Percentiles rank a stretch among this genome's conserved stretches.
phyloP scores from a whole-genome alignment of 306 rosid genomes.

The Canavalia ensiformis region DNA sequence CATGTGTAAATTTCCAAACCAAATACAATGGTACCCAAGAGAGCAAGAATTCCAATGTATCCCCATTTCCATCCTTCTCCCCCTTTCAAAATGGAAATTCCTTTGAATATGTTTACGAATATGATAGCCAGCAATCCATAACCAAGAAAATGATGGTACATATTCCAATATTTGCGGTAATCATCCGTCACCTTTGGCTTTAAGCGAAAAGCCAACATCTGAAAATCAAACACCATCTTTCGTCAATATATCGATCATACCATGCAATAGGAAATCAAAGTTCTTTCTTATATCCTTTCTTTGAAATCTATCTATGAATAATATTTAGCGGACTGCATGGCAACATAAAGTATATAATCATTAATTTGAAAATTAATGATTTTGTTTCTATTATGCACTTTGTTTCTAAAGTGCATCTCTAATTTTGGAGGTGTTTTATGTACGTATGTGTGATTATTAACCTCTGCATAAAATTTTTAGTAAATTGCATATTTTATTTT shows the following conservation, averaged over 20 bases:
- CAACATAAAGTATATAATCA: no score
- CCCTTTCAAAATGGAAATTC: constrained; percentile 71
- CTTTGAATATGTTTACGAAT: constrained; percentile 71
- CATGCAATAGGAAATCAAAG: neutral
- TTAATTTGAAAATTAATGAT: no score
- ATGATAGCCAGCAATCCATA: constrained; percentile 64
- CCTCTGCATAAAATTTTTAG: no score
- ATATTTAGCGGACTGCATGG: no score
- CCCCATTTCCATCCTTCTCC: constrained; percentile 59
- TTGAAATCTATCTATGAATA: no score
- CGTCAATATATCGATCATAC: neutral
- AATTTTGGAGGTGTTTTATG: no score
- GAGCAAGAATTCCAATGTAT: constrained; percentile 62
- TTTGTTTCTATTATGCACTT: no score
- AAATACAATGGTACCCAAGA: constrained; percentile 52
- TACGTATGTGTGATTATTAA: no score
- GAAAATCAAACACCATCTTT: neutral
- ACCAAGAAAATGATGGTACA: constrained; percentile 93
- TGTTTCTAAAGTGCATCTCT: no score
- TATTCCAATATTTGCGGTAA: constrained; percentile 79
- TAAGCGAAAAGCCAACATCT: constrained; percentile 76
- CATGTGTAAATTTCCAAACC: constrained; percentile 68
- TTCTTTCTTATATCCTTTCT: neutral
- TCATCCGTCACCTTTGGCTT: constrained; percentile 56
- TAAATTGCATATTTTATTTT: no score